Conservation (phyloP, 345 rosid genomes). For the Alliaria petiolata region DNA sequence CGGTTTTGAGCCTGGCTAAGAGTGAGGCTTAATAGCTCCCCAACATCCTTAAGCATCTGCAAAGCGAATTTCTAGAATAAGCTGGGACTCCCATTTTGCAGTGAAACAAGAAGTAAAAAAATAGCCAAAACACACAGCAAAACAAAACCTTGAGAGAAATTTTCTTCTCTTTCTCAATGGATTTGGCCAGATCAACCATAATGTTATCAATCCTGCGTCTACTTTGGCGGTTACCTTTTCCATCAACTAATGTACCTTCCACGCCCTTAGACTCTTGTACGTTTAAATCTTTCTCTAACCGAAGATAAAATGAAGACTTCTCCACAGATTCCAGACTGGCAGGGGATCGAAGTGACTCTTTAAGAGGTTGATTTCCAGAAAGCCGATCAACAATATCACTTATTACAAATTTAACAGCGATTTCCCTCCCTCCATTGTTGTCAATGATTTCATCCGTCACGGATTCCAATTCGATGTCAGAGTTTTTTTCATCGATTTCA, state of each 20-base stretch:
- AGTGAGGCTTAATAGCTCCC: slow-evolving; percentile 74
- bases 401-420: slow-evolving; percentile 76
- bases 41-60: slow-evolving; percentile 84
- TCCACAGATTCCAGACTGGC: slow-evolving; percentile 68
- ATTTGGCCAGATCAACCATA: slow-evolving; percentile 76
- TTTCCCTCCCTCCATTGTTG: slow-evolving; percentile 51
- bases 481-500: slow-evolving; percentile 53
- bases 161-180: slow-evolving; percentile 81
- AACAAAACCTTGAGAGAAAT: slow-evolving; percentile 83
- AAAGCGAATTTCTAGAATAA: slow-evolving; percentile 13
- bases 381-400: slow-evolving; percentile 63
- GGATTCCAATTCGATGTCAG: slow-evolving; percentile 50
- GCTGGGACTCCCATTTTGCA: neutral
- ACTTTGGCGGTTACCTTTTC: slow-evolving; percentile 55
- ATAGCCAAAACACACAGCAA: neutral
- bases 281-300: slow-evolving; percentile 56
- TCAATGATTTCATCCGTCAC: slow-evolving; percentile 45
- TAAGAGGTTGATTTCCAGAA: slow-evolving; percentile 44
- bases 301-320: slow-evolving; percentile 55
- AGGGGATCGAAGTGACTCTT: slow-evolving; percentile 67
- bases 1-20: slow-evolving; percentile 66
- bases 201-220: slow-evolving; percentile 61
- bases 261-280: slow-evolving; percentile 43
- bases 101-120: neutral
- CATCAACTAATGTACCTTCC: slow-evolving; percentile 41